Evolutionary conservation across 2,329 filamentous ascomycete species (phyloP), one percentile per base, ranked within the genome.

Genomic region (Apiospora saccharicola): DNA sequence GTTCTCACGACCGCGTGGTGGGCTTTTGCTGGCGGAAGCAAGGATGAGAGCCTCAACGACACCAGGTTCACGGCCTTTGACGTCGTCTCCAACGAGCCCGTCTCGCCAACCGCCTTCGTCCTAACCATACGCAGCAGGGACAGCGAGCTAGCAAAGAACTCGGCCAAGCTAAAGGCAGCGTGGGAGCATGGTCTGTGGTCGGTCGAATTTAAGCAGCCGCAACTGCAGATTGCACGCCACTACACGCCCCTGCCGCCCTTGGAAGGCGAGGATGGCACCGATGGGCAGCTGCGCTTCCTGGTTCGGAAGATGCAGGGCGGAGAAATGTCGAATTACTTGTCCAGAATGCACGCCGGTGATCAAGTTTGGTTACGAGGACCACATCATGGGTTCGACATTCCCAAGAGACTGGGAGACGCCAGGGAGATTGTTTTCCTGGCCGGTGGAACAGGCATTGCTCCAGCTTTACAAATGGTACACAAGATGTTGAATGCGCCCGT

Each of bases 121-220:
- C 88, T 96, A 75, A 92, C 90, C 12, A 81, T 95, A 37, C 82
- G 82, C 37, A 86, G 90, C 16, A 79, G 79, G 5, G 76, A 74
- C 1, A n/a, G 80, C 69, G 75, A 80, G 7, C 69, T 64, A 49
- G 72, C 49, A 77, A 71, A 67, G 68, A 69, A 74, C 69, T 70
- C 51, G 46, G 43, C 67, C 47, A 70, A 73, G 44, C 71, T 82
- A 72, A 77, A 81, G 5, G 76, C 83, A 14, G 86, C 86, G 34
- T 92, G 90, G 89, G 82, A 82, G 61, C 86, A 89, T 71, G 92
- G 93, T 5, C 87, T 97, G 57, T 97, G 94, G 93, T 95, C 92
- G 74, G 92, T 98, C 46, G 93, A 98, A 84, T 91, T 98, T 79
- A 98, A 97, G 84, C 96, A 98, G 83, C 96, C 96, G 2, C 92